Base-by-base conservation (phyloP, 352 stramenopile species). In the Globisporangium canariense region DNA sequence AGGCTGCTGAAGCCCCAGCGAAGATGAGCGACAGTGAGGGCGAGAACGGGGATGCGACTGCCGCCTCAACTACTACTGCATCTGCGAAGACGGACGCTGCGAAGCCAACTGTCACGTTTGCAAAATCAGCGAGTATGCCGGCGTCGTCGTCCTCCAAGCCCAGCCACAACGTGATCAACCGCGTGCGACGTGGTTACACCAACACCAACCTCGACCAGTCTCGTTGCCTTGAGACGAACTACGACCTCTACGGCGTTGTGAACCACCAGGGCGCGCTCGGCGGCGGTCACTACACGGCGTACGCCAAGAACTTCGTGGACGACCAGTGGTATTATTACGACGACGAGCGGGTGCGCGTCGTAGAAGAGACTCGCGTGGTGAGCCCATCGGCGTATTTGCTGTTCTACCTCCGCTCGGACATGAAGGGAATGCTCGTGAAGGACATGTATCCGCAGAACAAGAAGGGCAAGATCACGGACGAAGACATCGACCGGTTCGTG, bases 261-360 rank as follows among this genome's bases (percentile, higher is more conserved):
- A 96, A 96, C 56, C 89, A 96, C 71, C 84, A 95, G 56, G 89
- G 89, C 1, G 89, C 87, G 40, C 86, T 96, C 9, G 87, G 87
- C 8, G 89, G 89, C 5, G 89, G 89, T 4, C 89, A 96, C 59
- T 96, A 96, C 71, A 96, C 87, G 11, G 86, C 89, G 34, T 92
- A 96, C 56, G 89, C 88, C 14, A 94, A 94, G 62, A 96, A 96
- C 71, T 91, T 91, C 60, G 57, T 94, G 36, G 86, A 95, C 54
- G 85, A 92, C 49, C 88, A 96, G 69, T 96, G 89, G 89, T 96
- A 96, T 55, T 94, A 89, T 68, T 96, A 95, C 65, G 89, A 96
- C 66, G 89, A 96, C 64, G 86, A 95, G 70, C 86, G 87, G 36
- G 87, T 95, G 38, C 84, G 88, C 58, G 76, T 95, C 10, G 79